These are phyloP conservation scores for Mallotus japonicus DNA, from an alignment of 441 rosid species.

Conservation along the genomic window DNA sequence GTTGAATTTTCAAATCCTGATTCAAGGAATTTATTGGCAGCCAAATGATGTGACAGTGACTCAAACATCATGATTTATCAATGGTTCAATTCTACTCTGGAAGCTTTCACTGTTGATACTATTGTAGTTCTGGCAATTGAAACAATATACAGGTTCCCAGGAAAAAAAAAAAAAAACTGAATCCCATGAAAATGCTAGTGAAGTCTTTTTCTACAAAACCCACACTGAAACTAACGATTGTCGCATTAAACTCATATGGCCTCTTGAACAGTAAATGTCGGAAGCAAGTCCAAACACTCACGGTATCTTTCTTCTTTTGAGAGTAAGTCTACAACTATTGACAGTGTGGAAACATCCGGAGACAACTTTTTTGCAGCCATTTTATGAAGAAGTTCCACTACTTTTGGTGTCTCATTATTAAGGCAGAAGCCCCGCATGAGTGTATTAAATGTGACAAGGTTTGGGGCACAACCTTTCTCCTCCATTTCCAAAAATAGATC, in stretches of 20 bases:
- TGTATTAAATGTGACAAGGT: constrained; percentile 32
- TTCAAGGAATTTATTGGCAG: too few species aligned
- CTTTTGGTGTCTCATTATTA: background rate
- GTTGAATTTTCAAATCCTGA: too few species aligned
- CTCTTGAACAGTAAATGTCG: constrained; percentile 5
- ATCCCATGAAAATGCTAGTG: too few species aligned
- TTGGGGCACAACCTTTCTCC: constrained; percentile 3
- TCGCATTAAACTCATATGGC: background rate
- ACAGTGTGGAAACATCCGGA: background rate
- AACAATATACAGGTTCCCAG: too few species aligned
- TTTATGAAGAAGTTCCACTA: background rate
- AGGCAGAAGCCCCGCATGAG: constrained; percentile 29
- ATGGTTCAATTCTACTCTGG: too few species aligned
- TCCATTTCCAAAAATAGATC: constrained; percentile 7
- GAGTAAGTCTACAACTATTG: background rate
- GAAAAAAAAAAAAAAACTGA: too few species aligned
- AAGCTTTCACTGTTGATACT: too few species aligned
- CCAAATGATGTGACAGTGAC: too few species aligned
- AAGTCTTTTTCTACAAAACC: too few species aligned
- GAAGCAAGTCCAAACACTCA: constrained; percentile 6
- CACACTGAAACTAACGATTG: background rate
- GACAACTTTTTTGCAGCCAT: background rate
- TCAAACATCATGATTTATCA: too few species aligned
- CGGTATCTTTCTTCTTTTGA: background rate
- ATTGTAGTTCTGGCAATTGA: too few species aligned